Conservation (phyloP, 805 yeast genomes). For the Sugiyamaella americana region DNA sequence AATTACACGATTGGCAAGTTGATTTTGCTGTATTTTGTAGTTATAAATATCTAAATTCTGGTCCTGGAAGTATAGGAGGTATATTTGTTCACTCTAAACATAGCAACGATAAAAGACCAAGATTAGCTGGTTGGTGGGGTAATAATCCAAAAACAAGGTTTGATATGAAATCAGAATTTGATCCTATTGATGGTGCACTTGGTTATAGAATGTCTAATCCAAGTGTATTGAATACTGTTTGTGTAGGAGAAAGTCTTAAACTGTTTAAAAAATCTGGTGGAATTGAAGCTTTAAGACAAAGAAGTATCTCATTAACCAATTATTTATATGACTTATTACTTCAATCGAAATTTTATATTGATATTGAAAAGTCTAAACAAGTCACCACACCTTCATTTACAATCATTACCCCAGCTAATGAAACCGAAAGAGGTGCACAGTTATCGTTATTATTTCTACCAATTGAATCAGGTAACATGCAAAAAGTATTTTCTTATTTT, state of each 20-base stretch:
- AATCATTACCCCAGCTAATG: conserved; percentile 66
- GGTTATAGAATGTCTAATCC: conserved; percentile 91
- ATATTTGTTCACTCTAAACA: conserved; percentile 61
- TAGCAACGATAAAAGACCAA: conserved; percentile 39
- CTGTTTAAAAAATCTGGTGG: conserved; percentile 60
- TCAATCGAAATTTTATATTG: conserved; percentile 42
- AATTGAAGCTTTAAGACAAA: conserved; percentile 46
- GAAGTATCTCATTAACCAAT: conserved; percentile 52
- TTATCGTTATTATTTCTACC: conserved; percentile 66
- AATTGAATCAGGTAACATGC: conserved; percentile 51
- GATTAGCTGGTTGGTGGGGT: conserved; percentile 98
- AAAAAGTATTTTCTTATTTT: conserved; percentile 45
- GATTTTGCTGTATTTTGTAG: conserved; percentile 96
- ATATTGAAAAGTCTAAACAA: conserved; percentile 13
- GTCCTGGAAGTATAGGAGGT: conserved; percentile 93
- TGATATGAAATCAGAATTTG: conserved; percentile 69
- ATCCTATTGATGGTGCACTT: conserved; percentile 78
- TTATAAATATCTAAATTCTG: conserved; percentile 83
- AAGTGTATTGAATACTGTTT: conserved; percentile 75
- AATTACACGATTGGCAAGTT: conserved; percentile 80
- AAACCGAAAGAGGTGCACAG: conserved; percentile 69
- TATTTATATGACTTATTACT: conserved; percentile 47
- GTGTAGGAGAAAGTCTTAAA: conserved; percentile 61
- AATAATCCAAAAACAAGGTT: conserved; percentile 66
- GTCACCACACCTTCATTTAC: conserved; percentile 41